Evolutionary conservation across 495 filamentous ascomycete genomes (phyloP).

Genomic region (Friedmanniomyces simplex): DNA sequence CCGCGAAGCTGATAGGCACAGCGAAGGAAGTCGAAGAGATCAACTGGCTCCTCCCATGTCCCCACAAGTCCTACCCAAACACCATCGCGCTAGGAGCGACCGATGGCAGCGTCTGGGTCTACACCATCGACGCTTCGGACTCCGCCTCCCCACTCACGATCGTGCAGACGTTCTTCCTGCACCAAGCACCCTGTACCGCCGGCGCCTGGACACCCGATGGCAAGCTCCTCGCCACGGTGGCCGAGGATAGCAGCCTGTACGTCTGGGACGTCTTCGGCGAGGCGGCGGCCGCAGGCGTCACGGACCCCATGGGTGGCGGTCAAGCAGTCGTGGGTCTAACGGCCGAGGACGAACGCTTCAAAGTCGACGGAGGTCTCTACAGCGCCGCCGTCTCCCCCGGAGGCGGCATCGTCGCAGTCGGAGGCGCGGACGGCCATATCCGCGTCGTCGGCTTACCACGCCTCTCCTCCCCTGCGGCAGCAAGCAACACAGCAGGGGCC

Average conservation of each 20-base stretch:
- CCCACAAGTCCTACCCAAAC: slow-evolving; percentile 57
- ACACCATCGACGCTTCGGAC: slow-evolving; percentile 62
- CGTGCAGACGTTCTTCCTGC: slow-evolving; percentile 80
- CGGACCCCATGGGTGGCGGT: slow-evolving; percentile 45
- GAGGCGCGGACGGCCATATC: slow-evolving; percentile 76
- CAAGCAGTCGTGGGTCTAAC: slow-evolving; percentile 74
- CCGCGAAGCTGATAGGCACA: slow-evolving; percentile 34
- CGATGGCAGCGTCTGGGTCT: slow-evolving; percentile 95
- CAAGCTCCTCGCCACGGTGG: slow-evolving; percentile 77
- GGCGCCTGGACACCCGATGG: slow-evolving; percentile 87
- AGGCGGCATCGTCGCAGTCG: slow-evolving; percentile 69
- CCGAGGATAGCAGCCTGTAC: slow-evolving; percentile 78
- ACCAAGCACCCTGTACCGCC: slow-evolving; percentile 77
- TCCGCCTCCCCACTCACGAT: slow-evolving; percentile 57
- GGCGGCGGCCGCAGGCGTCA: slow-evolving; percentile 63
- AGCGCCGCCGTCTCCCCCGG: slow-evolving; percentile 70
- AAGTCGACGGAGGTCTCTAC: slow-evolving; percentile 82
- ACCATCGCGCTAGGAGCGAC: slow-evolving; percentile 80
- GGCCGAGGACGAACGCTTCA: slow-evolving; percentile 74
- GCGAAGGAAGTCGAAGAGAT: slow-evolving; percentile 86
- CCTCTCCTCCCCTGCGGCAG: slow-evolving; percentile 33
- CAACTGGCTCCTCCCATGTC: slow-evolving; percentile 79
- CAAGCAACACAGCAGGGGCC: neutral
- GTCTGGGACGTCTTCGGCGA: slow-evolving; percentile 88
- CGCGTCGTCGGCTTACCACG: slow-evolving; percentile 75